Conservation (phyloP, 1,139 yeast genomes). For the Wickerhamiella pararugosa region DNA sequence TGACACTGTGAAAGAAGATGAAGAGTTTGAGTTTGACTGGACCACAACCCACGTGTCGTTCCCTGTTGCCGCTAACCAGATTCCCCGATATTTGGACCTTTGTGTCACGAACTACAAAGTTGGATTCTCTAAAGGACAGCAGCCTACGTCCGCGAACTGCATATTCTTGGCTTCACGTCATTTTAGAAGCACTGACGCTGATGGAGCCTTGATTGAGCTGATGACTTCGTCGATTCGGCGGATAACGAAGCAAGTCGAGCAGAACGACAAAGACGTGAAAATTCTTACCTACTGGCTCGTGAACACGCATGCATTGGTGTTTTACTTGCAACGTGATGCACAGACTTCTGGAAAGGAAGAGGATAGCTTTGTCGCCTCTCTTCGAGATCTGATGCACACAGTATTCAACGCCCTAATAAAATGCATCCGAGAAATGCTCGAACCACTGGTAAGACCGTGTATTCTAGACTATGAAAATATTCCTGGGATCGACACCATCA, state of each 20-base stretch:
- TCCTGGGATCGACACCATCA: constrained; percentile 29
- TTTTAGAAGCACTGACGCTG: constrained; percentile 26
- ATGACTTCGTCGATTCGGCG: constrained; percentile 25
- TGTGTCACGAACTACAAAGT: constrained; percentile 27
- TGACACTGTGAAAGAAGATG: not conserved
- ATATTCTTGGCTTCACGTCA: constrained; percentile 29
- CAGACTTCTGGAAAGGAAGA: constrained; percentile 20
- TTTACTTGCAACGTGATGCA: constrained; percentile 28
- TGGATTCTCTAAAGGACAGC: constrained; percentile 25
- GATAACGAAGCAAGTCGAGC: constrained; percentile 22
- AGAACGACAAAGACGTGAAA: constrained; percentile 27
- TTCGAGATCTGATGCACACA: constrained; percentile 23
- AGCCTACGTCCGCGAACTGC: constrained; percentile 31
- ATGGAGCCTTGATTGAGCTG: constrained; percentile 24
- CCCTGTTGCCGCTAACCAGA: constrained; percentile 26
- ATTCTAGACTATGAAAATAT: constrained; percentile 31
- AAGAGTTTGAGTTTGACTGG: constrained; percentile 11
- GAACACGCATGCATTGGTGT: constrained; percentile 26
- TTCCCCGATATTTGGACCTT: constrained; percentile 26
- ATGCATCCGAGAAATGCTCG: constrained; percentile 25
- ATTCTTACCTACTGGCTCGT: constrained; percentile 31
- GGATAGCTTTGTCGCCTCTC: constrained; percentile 19
- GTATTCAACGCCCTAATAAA: constrained; percentile 22
- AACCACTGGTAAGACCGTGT: constrained; percentile 25
- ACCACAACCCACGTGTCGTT: constrained; percentile 21